Evolutionary conservation across 371 early-diverging fungal species (phyloP).

Genomic region (Nematocida sp.): DNA sequence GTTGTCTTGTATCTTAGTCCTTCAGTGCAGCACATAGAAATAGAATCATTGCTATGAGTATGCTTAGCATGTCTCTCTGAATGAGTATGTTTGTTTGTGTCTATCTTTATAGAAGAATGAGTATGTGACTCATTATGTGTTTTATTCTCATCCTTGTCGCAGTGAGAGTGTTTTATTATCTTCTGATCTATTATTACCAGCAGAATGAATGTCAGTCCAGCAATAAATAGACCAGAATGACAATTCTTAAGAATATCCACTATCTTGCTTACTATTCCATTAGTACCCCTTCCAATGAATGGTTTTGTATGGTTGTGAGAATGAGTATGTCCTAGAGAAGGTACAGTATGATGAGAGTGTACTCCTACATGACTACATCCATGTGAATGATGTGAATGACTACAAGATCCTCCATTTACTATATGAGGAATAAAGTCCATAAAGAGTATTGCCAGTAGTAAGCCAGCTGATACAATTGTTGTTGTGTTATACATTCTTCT

Average conservation of each 20-base stretch:
- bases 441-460: conserved; percentile 58
- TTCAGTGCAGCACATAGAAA: conserved; percentile 41
- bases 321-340: conserved; percentile 15
- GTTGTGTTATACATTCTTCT: conserved; percentile 32
- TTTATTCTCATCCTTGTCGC: conserved; percentile 51
- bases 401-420: conserved; percentile 22
- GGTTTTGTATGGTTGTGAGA: neutral
- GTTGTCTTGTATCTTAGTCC: conserved; percentile 45
- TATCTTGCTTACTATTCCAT: too few relatives aligned
- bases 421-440: conserved; percentile 63
- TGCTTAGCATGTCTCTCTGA: neutral
- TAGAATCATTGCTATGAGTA: neutral
- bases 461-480: conserved; percentile 56
- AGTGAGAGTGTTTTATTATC: conserved; percentile 62
- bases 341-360: conserved; percentile 25
- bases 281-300: conserved; percentile 15
- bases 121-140: neutral
- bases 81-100: conserved; percentile 2
- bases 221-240: conserved; percentile 47
- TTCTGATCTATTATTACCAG: conserved; percentile 58
- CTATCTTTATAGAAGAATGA: neutral
- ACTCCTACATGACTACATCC: neutral
- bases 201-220: conserved; percentile 56
- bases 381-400: neutral
- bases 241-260: neutral